Evolutionary conservation across 257 asterid genomes (phyloP).

Genomic region (Haberlea rhodopensis): DNA sequence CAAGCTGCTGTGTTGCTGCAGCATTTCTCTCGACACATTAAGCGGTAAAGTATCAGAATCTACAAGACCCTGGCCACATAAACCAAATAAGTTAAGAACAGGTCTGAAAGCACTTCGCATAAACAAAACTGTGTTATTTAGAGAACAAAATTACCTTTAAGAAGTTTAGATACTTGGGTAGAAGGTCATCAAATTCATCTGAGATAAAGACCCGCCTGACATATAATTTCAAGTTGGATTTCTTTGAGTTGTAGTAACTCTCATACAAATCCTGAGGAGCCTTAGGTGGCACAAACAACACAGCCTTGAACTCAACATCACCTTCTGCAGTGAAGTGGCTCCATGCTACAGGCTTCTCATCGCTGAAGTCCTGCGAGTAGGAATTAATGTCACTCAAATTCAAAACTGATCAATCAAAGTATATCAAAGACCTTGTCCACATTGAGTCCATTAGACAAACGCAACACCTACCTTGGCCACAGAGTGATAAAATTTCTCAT

Average conservation of each 20-base stretch:
- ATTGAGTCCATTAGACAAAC: background rate
- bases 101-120: background rate
- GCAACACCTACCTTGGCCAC: slow-evolving; percentile 61
- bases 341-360: slow-evolving; percentile 83
- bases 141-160: slow-evolving; percentile 53
- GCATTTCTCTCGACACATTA: slow-evolving; percentile 96
- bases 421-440: too few relatives aligned
- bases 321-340: slow-evolving; percentile 95
- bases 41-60: slow-evolving; percentile 96
- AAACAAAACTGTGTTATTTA: background rate
- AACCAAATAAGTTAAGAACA: slow-evolving; percentile 20
- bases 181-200: slow-evolving; percentile 86
- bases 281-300: slow-evolving; percentile 84
- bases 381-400: too few relatives aligned
- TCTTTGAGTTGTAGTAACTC: slow-evolving; percentile 76
- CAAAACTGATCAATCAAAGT: too few relatives aligned
- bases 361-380: slow-evolving; percentile 64
- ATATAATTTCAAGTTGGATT: slow-evolving; percentile 75
- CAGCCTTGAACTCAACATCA: slow-evolving; percentile 91
- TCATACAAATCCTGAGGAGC: slow-evolving; percentile 91
- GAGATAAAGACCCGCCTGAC: slow-evolving; percentile 90
- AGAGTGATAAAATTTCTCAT: slow-evolving; percentile 73
- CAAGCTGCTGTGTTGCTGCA: slow-evolving; percentile 94
- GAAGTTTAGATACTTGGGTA: slow-evolving; percentile 89
- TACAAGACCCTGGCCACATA: slow-evolving; percentile 75